Percentiles rank a stretch among this genome's conserved stretches.
These are phyloP conservation scores for Metschnikowia kunwiensis DNA, from an alignment of 805 yeast species.

Conservation along the genomic window DNA sequence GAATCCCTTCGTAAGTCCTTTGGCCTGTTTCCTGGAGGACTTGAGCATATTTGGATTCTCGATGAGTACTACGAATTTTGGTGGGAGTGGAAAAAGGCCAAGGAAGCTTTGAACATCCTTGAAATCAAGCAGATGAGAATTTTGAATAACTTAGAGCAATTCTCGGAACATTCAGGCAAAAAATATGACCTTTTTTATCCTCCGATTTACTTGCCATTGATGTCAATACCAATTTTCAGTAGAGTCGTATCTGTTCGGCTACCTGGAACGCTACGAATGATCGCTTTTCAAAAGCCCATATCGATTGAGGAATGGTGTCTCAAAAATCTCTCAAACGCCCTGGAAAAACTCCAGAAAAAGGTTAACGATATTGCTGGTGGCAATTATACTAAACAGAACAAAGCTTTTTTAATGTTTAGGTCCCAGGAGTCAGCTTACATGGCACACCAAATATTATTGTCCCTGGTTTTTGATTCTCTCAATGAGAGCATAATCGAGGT, in stretches of 20 bases:
- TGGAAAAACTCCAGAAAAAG: conserved; percentile 7
- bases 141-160: conserved; percentile 1
- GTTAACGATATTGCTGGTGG: conserved; percentile 17
- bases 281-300: conserved; percentile 22
- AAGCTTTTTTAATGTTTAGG: conserved; percentile 62
- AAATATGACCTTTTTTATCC: conserved; percentile 28
- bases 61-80: conserved; percentile 26
- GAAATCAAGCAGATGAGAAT: conserved; percentile 21
- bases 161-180: background rate
- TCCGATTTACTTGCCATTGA: conserved; percentile 26
- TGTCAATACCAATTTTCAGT: conserved; percentile 22
- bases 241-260: conserved; percentile 21
- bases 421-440: conserved; percentile 56
- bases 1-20: conserved; percentile 30
- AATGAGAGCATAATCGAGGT: conserved; percentile 48
- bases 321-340: conserved; percentile 16
- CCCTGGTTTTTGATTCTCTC: conserved; percentile 39
- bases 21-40: conserved; percentile 49
- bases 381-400: conserved; percentile 29
- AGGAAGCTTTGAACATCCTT: conserved; percentile 26
- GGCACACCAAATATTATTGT: conserved; percentile 56
- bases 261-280: conserved; percentile 30
- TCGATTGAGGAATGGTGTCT: conserved; percentile 30
- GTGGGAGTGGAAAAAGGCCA: conserved; percentile 21
- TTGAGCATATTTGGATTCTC: conserved; percentile 59